Conservation (phyloP, 1,284 basidiomycete genomes). For the Mycena citricolor region DNA sequence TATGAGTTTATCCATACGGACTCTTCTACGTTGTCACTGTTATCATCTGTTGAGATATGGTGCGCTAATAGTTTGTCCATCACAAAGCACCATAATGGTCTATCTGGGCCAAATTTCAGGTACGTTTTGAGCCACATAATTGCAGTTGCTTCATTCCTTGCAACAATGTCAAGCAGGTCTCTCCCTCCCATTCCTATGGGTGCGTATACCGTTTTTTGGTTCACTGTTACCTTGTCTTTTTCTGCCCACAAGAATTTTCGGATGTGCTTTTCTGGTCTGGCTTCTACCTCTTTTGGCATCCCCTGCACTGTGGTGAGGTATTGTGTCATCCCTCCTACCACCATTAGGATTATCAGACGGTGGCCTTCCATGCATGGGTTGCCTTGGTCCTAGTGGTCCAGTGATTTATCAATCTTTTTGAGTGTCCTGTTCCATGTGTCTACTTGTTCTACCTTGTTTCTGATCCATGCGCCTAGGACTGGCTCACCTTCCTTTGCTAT, state of each 20-base stretch:
- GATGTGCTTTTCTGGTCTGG: constrained; percentile 10
- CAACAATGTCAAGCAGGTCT: constrained; percentile 7
- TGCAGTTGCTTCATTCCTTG: constrained; percentile 12
- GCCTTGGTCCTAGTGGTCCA: constrained; percentile 16
- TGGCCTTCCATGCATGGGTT: constrained; percentile 23
- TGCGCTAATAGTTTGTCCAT: constrained; percentile 21
- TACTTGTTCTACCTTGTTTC: constrained; percentile 16
- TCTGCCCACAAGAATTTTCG: no score
- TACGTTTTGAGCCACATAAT: constrained; percentile 6
- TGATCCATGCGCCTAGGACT: constrained; percentile 23
- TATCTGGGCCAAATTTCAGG: constrained; percentile 6
- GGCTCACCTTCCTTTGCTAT: constrained; percentile 21
- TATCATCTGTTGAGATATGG: no score
- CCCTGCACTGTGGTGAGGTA: constrained; percentile 26
- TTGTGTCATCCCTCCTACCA: constrained; percentile 20
- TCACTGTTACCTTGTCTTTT: background rate
- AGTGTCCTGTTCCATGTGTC: constrained; percentile 17
- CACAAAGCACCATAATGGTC: constrained; percentile 28
- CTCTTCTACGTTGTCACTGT: background rate
- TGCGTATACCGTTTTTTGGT: constrained; percentile 6
- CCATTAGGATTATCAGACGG: constrained; percentile 19
- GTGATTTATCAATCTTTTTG: constrained; percentile 17
- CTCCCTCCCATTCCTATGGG: constrained; percentile 2
- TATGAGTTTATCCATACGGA: constrained; percentile 12
- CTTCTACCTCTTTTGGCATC: constrained; percentile 22